Conservation (phyloP, 257 asterid species). For the Misopates orontium region DNA sequence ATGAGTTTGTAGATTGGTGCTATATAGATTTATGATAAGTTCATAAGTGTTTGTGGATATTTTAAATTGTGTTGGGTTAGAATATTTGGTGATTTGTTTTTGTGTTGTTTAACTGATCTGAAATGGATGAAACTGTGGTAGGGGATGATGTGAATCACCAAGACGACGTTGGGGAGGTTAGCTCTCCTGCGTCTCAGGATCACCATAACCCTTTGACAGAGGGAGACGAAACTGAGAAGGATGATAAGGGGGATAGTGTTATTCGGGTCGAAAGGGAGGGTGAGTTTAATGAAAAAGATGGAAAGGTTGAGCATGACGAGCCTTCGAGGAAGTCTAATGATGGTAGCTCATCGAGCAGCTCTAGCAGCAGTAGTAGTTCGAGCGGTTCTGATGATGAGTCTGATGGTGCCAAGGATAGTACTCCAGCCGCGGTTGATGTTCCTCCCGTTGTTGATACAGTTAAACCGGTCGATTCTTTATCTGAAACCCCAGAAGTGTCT, state of each 20-base stretch:
- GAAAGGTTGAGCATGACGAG: constrained; percentile 29
- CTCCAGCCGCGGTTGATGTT: constrained; percentile 25
- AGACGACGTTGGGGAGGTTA: constrained; percentile 39
- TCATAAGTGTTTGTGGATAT: not conserved
- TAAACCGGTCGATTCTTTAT: constrained; percentile 29
- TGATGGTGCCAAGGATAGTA: constrained; percentile 26
- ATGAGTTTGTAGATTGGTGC: not conserved
- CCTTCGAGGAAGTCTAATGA: constrained; percentile 29
- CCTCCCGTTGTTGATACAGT: constrained; percentile 31
- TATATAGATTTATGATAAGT: not conserved
- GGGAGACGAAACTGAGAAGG: constrained; percentile 25
- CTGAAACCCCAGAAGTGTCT: constrained; percentile 25
- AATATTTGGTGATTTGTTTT: constrained; percentile 15
- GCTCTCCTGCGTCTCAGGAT: constrained; percentile 39
- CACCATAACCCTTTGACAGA: constrained; percentile 18
- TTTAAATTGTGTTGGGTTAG: constrained; percentile 9
- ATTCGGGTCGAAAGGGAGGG: constrained; percentile 31
- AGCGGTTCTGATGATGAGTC: constrained; percentile 48
- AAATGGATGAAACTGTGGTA: constrained; percentile 41
- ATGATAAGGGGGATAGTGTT: constrained; percentile 25
- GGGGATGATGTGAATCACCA: constrained; percentile 47
- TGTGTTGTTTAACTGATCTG: constrained; percentile 22
- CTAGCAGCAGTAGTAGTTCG: constrained; percentile 28
- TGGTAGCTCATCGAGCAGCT: constrained; percentile 38
- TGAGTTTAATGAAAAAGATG: constrained; percentile 27